Conservation (phyloP, 805 yeast genomes). For the Komagataella kurtzmanii region DNA sequence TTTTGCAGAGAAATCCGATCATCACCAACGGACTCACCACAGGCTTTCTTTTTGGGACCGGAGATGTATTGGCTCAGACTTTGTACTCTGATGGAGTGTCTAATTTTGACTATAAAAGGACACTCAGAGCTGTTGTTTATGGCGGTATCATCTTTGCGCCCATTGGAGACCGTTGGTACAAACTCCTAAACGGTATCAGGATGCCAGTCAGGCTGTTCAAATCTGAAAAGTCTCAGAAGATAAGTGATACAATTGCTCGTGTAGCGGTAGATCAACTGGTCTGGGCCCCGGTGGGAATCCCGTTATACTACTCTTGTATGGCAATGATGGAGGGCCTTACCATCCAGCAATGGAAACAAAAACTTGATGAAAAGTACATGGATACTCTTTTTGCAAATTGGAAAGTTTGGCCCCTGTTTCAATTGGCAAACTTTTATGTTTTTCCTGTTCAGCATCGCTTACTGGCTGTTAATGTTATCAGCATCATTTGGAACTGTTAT, state of each 20-base stretch:
- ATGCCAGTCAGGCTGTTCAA: slow-evolving; percentile 16
- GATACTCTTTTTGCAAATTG: slow-evolving; percentile 64
- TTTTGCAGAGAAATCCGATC: slow-evolving; percentile 20
- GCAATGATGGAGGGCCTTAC: slow-evolving; percentile 48
- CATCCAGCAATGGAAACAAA: slow-evolving; percentile 22
- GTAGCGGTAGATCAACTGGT: slow-evolving; percentile 59
- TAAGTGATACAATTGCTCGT: slow-evolving; percentile 26
- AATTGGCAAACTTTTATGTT: slow-evolving; percentile 59
- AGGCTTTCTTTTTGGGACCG: slow-evolving; percentile 52
- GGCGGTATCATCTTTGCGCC: slow-evolving; percentile 72
- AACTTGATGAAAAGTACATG: slow-evolving; percentile 41
- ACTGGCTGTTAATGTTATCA: slow-evolving; percentile 52
- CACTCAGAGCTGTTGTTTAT: slow-evolving; percentile 50
- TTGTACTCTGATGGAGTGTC: slow-evolving; percentile 11
- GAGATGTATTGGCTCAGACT: slow-evolving; percentile 63
- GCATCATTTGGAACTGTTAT: slow-evolving; percentile 78
- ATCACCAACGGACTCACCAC: slow-evolving; percentile 33
- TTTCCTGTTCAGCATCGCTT: slow-evolving; percentile 65
- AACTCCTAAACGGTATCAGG: slow-evolving; percentile 27
- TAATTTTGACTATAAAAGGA: slow-evolving; percentile 37
- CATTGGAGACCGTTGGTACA: slow-evolving; percentile 62
- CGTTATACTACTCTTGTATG: slow-evolving; percentile 58
- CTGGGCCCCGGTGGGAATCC: slow-evolving; percentile 72
- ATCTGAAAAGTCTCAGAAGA: slow-evolving; percentile 4
- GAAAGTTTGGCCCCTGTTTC: slow-evolving; percentile 87